Evolutionary conservation across 2,329 filamentous ascomycete species (phyloP).

Genomic region (Aspergillus felis): DNA sequence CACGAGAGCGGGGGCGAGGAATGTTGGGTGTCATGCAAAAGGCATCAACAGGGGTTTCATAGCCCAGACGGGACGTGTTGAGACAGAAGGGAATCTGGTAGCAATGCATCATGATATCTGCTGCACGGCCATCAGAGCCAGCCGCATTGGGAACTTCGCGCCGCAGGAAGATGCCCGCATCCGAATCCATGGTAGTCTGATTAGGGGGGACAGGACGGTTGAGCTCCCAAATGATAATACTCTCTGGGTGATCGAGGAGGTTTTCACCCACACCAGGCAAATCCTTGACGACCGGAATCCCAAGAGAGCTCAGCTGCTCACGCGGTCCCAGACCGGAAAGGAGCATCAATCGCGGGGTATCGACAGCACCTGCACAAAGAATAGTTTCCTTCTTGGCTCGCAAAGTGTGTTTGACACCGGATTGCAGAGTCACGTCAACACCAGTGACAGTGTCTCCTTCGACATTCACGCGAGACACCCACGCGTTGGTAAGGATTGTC

Average conservation of each 20-base stretch:
- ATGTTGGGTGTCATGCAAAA: constrained; percentile 96
- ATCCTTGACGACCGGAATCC: constrained; percentile 56
- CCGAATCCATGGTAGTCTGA: constrained; percentile 87
- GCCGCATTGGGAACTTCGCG: constrained; percentile 68
- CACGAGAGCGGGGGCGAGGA: constrained; percentile 73
- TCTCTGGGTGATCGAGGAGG: constrained; percentile 62
- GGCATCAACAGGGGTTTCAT: constrained; percentile 65
- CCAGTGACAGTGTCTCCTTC: constrained; percentile 67
- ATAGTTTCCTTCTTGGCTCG: constrained; percentile 70
- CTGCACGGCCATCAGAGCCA: constrained; percentile 67
- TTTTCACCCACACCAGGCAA: constrained; percentile 62
- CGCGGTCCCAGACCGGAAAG: constrained; percentile 52
- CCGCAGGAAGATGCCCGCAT: constrained; percentile 83
- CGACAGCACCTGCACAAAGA: constrained; percentile 73
- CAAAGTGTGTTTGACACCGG: constrained; percentile 53
- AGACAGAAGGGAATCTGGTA: constrained; percentile 91
- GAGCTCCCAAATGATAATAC: constrained; percentile 72
- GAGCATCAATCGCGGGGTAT: constrained; percentile 67
- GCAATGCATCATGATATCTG: constrained; percentile 94
- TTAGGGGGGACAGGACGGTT: constrained; percentile 72
- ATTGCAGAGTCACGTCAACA: constrained; percentile 64
- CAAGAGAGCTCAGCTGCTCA: constrained; percentile 48
- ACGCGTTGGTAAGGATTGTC: constrained; percentile 80
- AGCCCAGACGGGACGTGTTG: constrained; percentile 79
- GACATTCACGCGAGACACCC: constrained; percentile 79